A percentile compares a stretch with the other conserved stretches of the same genome.
Evolutionary conservation across 2,329 filamentous ascomycete genomes (phyloP).

Genomic region (Neonectria neomacrospora): DNA sequence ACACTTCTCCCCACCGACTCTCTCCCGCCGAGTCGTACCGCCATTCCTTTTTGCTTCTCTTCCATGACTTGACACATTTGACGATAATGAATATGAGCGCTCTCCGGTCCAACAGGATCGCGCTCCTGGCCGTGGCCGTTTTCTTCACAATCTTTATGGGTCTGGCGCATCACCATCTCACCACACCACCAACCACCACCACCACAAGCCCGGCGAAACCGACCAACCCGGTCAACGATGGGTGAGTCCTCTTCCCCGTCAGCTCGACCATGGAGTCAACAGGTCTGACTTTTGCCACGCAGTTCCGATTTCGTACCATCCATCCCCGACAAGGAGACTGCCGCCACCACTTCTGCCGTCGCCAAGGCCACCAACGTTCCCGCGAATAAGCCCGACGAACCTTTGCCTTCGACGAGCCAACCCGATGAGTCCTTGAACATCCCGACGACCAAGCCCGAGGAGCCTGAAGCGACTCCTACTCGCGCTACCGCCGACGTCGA

Average conservation of each 20-base stretch:
- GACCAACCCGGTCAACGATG: not conserved
- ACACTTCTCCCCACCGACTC: too few relatives aligned
- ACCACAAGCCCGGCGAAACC: not conserved
- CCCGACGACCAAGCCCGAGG: not conserved
- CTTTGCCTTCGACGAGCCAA: not conserved
- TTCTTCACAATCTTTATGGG: constrained; percentile 29
- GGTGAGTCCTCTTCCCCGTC: constrained; percentile 5
- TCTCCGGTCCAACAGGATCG: constrained; percentile 25
- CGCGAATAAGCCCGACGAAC: not conserved
- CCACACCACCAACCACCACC: not conserved
- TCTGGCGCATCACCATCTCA: constrained; percentile 21
- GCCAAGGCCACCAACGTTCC: not conserved
- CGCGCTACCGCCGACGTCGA: not conserved
- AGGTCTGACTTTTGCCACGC: not conserved
- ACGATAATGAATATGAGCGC: constrained; percentile 16
- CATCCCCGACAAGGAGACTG: not conserved
- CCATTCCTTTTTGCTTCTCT: not conserved
- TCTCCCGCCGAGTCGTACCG: not conserved
- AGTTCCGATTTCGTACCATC: not conserved
- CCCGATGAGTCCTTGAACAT: not conserved
- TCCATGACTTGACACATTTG: constrained; percentile 12
- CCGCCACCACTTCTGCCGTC: not conserved
- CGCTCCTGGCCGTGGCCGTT: constrained; percentile 18
- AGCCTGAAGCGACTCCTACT: not conserved
- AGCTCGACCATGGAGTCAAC: too few relatives aligned